These are phyloP conservation scores for Collybia nuda DNA, from an alignment of 768 basidiomycete genomes.

Conservation along the genomic window DNA sequence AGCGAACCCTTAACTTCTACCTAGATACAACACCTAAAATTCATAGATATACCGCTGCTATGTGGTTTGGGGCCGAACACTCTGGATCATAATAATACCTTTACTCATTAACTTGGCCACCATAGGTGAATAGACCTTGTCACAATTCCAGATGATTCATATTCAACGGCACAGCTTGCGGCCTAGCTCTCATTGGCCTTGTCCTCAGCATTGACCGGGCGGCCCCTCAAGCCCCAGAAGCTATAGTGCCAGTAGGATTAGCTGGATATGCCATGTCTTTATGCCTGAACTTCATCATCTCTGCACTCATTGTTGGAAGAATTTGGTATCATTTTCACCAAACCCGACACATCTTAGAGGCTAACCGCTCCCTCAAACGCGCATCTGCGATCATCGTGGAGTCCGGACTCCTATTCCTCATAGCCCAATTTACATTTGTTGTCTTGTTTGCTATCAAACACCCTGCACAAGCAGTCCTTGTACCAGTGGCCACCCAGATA, in stretches of 20 bases:
- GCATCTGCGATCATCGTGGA: constrained; percentile 37
- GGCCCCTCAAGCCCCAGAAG: constrained; percentile 32
- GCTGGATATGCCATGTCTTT: constrained; percentile 38
- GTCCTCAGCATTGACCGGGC: constrained; percentile 24
- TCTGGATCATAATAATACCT: too few relatives aligned
- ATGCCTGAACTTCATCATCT: constrained; percentile 39
- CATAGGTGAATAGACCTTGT: too few relatives aligned
- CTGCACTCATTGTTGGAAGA: constrained; percentile 36
- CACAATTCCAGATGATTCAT: too few relatives aligned
- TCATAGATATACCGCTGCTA: too few relatives aligned
- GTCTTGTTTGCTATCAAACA: constrained; percentile 30
- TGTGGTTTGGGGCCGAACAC: too few relatives aligned
- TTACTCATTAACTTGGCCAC: too few relatives aligned
- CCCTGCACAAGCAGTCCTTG: constrained; percentile 34
- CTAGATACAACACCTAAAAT: too few relatives aligned
- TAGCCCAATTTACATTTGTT: constrained; percentile 37
- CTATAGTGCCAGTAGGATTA: constrained; percentile 31
- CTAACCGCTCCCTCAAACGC: constrained; percentile 14
- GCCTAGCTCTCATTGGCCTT: constrained; percentile 6
- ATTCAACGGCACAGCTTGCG: too few relatives aligned
- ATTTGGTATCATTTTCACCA: constrained; percentile 26
- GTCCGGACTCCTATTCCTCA: constrained; percentile 38
- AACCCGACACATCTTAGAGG: constrained; percentile 1
- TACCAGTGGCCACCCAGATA: constrained; percentile 35
- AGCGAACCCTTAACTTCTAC: too few relatives aligned